Base-by-base conservation (phyloP, 306 rosid species). In the Cyclanthera cordifolia region DNA sequence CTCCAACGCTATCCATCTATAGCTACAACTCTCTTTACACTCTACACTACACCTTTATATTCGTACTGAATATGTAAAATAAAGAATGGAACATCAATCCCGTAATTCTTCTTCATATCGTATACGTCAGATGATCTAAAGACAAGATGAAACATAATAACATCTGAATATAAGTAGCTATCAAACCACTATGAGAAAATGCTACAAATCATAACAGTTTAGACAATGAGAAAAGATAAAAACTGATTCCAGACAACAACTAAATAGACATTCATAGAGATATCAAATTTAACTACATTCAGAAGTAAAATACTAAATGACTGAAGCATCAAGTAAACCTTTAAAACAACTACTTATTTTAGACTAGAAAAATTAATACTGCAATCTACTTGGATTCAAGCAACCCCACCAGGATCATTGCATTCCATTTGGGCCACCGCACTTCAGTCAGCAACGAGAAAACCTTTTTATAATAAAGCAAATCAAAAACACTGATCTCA, bases 321-420 rank as follows among this genome's bases (percentile, higher is more conserved):
- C 80, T 81, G 81, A 80, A 86, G 81, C 82, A 88, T 83, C 90
- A 80, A 83, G 78, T 52, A 52, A 52, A 73, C 88, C 82, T 82
- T 83, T 75, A 87, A 81, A 79, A 82, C 80, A 67, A 80, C 89
- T 85, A 94, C 83, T 94, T 94, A 94, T 90, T 85, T 82, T 84
- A 82, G 84, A 80, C 95, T 86, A 90, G 77, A 71, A 78, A 85
- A 90, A 84, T 88, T 83, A 80, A 83, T 85, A 85, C 89, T 75
- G 94, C 88, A 85, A 90, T 78, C 89, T 88, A 86, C 83, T 86
- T 79, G 91, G 94, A 85, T 86, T 88, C 85, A 88, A 88, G 96
- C 96, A 94, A 84, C 80, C 84, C 97, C 89, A 90, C 99, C 97
- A 84, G 96, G 84, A 37, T 37, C 43, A 78, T 79, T 59, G 80